Conservation (phyloP, 2,329 filamentous ascomycete species). For the Pseudogymnoascus sp. region DNA sequence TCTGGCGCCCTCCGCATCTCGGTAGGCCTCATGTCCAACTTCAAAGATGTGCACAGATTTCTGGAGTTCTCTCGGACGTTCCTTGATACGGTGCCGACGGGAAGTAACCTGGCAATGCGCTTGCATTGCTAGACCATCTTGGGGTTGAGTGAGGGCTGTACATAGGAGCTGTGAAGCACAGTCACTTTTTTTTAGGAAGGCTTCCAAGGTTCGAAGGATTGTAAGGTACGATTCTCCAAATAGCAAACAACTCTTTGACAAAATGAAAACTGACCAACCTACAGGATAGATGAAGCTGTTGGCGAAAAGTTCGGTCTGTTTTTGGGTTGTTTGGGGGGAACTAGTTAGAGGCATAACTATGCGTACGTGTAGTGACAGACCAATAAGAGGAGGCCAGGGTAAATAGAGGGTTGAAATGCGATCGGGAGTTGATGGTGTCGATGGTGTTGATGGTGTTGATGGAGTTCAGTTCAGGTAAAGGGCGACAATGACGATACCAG, state of each 20-base stretch:
- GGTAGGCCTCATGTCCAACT: conserved; percentile 34
- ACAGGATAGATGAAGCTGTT: not conserved
- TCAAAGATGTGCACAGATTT: conserved; percentile 32
- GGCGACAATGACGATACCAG: not conserved
- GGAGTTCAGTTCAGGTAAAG: not conserved
- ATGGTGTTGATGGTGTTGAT: not conserved
- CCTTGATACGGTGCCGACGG: not conserved
- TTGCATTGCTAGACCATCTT: not conserved
- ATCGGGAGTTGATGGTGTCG: not conserved
- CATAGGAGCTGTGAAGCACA: not conserved
- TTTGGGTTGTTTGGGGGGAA: not conserved
- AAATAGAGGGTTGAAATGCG: not conserved
- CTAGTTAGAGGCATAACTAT: not conserved
- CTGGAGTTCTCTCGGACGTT: conserved; percentile 30
- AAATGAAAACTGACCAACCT: not conserved
- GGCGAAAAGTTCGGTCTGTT: not conserved
- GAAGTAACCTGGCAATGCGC: not conserved
- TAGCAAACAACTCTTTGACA: not conserved
- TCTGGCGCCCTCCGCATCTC: conserved; percentile 35
- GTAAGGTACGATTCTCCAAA: not conserved
- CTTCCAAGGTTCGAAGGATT: not conserved
- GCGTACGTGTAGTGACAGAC: not conserved
- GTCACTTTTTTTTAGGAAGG: not conserved
- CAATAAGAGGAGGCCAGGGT: no score
- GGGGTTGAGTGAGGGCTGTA: not conserved